Base-by-base conservation (phyloP, 495 filamentous ascomycete species). In the Hyaloscypha bicolor region DNA sequence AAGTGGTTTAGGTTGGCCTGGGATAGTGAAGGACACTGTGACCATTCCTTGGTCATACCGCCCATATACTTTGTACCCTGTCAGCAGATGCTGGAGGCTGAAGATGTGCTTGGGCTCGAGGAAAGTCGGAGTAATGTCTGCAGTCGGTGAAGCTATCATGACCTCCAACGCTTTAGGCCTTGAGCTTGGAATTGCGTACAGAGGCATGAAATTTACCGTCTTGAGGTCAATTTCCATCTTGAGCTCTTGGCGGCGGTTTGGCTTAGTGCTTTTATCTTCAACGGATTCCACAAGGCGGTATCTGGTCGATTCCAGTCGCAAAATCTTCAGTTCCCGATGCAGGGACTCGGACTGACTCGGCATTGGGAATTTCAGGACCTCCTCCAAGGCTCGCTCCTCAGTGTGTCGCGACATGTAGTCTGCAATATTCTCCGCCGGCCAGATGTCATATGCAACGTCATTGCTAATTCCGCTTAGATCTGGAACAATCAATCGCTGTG, bases 221-320 rank as follows among this genome's bases (percentile, higher is more conserved):
- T 62, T 67, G 25, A 67, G 57, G 33, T 67, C 64, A n/a, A 67
- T 67, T 4, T 61, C 64, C 56, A 67, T 32, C 56, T 67, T 67
- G 39, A 35, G 52, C 21, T 67, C 64, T 55, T 67, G n/a, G n/a
- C 64, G 64, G 21, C 42, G 56, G 33, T 42, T 25, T 22, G 64
- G 53, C 9, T 57, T 8, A 14, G 39, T 32, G 37, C 25, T 55
- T 42, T 30, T 67, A 31, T 67, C 64, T 25, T 67, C 45, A 19
- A 67, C 45, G 33, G 31, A 33, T 42, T 67, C 64, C 6, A 67
- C 37, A 22, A 67, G 22, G 22, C 64, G 64, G 32, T 53, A 67
- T 42, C 30, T 67, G 5, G 56, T 67, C 30, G 58, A 60, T 29
- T 31, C 64, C 16, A 67, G 31, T 32, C 31, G 11, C 39, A 16